Base-by-base conservation (phyloP, 768 basidiomycete species). In the Lactifluus hygrophoroides region DNA sequence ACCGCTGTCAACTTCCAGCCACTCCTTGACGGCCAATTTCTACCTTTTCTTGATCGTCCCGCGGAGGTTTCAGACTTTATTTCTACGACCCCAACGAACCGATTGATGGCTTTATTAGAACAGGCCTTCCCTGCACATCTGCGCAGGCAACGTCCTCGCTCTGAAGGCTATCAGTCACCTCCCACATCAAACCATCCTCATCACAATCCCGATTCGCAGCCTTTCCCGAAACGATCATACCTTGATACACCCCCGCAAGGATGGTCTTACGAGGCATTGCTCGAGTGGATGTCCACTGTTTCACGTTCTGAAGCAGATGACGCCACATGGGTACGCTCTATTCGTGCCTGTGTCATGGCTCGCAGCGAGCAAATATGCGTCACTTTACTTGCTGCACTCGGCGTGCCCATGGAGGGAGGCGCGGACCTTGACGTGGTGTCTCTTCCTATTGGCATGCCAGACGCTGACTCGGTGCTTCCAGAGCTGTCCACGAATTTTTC, bases 351-450 rank as follows among this genome's bases (percentile, higher is more conserved):
- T 44, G 64, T 64, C 11, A 63, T 64, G 61, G 57, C 57, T 30
- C 61, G 58, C 55, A 63, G 54, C 23, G 64, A 64, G 51, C 64
- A 64, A 47, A 62, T 64, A 30, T 63, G 61, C 40, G 61, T 59
- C 35, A 59, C 42, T 3, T 38, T 64, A 43, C 61, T 64, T 43
- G 51, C 54, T 34, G 64, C 64, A 19, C 61, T 64, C 51, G 64
- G 64, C 21, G 61, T 64, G 32, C 64, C 64, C 21, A 58, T 64
- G 57, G 64, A 64, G 50, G 64, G 64, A 19, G 46, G 57, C 8
- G 61, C 56, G 14, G 57, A 54, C 47, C 49, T 58, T 17, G 64
- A 64, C 25, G 34, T 54, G n/a, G 51, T 56, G 10, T 43, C 52
- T n/a, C 51, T 56, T 7, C 60, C 60, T 10, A 30, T 60, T 32